These are phyloP conservation scores for Astraeus odoratus DNA, from an alignment of 768 basidiomycete species.

Conservation along the genomic window DNA sequence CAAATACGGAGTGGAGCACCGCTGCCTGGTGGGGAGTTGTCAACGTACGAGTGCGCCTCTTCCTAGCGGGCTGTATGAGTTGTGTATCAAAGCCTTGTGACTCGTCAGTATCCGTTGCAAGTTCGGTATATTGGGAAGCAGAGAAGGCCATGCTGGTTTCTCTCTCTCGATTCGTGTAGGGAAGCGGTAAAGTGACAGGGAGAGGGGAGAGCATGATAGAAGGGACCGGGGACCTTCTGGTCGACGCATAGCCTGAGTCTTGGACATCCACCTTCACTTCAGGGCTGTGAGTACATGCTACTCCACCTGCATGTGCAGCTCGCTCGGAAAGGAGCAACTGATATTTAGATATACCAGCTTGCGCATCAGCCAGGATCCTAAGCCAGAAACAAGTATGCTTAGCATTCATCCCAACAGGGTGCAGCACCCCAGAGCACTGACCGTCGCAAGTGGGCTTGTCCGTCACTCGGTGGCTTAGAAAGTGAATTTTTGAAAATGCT, in stretches of 20 bases:
- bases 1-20: constrained; percentile 75
- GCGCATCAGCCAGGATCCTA: not conserved
- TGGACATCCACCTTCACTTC: not conserved
- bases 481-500: not conserved
- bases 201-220: not conserved
- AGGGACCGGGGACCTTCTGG: not conserved
- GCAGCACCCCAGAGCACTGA: not conserved
- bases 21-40: constrained; percentile 86
- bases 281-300: not conserved
- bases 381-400: not conserved
- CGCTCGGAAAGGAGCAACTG: not conserved
- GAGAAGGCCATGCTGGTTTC: not conserved
- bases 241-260: not conserved
- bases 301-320: not conserved
- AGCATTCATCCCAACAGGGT: not conserved
- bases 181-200: not conserved
- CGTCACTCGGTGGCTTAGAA: not conserved
- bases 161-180: not conserved
- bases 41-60: constrained; percentile 78
- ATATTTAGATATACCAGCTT: not conserved
- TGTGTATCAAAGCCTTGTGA: not conserved
- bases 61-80: constrained; percentile 26
- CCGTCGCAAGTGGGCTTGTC: not conserved
- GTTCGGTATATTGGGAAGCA: not conserved
- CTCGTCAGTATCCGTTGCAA: not conserved